Conservation (phyloP, 345 rosid genomes). For the Murraya paniculata region DNA sequence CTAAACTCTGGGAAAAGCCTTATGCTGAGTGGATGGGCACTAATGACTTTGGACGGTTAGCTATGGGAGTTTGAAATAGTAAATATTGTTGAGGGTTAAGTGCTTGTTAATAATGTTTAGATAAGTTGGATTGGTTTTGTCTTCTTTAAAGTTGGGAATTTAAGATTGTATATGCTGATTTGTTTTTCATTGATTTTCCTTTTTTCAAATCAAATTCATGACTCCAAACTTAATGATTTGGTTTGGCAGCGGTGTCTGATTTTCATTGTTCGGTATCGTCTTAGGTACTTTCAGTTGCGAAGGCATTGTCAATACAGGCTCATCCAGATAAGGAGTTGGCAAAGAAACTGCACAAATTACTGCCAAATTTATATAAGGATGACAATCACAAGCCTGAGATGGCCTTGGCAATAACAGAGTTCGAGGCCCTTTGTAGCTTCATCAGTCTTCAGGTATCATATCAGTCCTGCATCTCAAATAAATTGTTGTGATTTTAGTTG, state of each 20-base stretch:
- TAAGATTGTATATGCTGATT: neutral
- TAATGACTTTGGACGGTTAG: conserved; percentile 57
- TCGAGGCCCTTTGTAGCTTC: conserved; percentile 93
- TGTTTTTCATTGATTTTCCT: neutral
- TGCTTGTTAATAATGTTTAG: conserved; percentile 64
- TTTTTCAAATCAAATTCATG: neutral
- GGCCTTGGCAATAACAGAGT: conserved; percentile 94
- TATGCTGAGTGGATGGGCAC: conserved; percentile 77
- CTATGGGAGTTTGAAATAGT: conserved; percentile 48
- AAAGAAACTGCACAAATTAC: conserved; percentile 63
- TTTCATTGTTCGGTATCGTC: conserved; percentile 12
- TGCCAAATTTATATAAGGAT: conserved; percentile 76
- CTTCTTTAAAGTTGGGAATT: neutral
- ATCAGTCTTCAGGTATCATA: conserved; percentile 58
- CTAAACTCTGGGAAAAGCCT: conserved; percentile 52
- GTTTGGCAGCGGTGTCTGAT: neutral
- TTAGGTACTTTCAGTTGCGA: conserved; percentile 89
- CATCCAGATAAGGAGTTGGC: conserved; percentile 93
- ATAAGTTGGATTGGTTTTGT: conserved; percentile 82
- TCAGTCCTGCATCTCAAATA: neutral
- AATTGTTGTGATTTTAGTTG: neutral
- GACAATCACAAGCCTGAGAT: conserved; percentile 97
- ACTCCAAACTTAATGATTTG: neutral
- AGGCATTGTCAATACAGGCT: conserved; percentile 92
- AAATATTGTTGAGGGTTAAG: conserved; percentile 47